These are phyloP conservation scores for Spatholobus suberectus DNA, from an alignment of 306 rosid species.

Conservation along the genomic window DNA sequence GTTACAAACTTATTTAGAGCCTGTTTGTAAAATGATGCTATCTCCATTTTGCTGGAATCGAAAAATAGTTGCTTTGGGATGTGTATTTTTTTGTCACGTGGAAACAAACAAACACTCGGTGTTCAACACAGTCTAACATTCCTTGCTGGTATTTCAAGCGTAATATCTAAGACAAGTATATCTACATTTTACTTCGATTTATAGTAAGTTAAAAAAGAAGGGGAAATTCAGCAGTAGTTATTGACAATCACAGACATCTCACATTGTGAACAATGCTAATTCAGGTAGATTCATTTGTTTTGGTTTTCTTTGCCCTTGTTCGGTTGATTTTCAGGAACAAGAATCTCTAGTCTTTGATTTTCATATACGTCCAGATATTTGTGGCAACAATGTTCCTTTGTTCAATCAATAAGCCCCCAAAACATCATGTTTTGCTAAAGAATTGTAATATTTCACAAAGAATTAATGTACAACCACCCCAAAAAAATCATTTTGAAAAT, in stretches of 20 bases:
- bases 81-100: too few species aligned
- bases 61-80: too few species aligned
- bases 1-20: too few species aligned
- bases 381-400: constrained; percentile 19
- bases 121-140: background rate
- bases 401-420: constrained; percentile 13
- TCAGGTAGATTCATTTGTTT: background rate
- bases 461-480: constrained; percentile 2
- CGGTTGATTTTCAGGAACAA: background rate
- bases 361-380: background rate
- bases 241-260: background rate
- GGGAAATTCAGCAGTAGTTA: background rate
- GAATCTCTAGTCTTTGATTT: background rate
- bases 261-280: background rate
- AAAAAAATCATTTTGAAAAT: constrained; percentile 60
- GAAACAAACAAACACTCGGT: background rate
- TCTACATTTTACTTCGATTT: background rate
- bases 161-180: background rate
- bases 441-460: constrained; percentile 20
- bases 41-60: too few species aligned
- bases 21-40: too few species aligned
- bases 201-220: background rate
- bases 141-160: background rate
- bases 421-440: constrained; percentile 26
- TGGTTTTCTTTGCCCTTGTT: background rate